These are phyloP conservation scores for Crithidia expoeki DNA, from an alignment of 208 protist genomes.

Conservation along the genomic window DNA sequence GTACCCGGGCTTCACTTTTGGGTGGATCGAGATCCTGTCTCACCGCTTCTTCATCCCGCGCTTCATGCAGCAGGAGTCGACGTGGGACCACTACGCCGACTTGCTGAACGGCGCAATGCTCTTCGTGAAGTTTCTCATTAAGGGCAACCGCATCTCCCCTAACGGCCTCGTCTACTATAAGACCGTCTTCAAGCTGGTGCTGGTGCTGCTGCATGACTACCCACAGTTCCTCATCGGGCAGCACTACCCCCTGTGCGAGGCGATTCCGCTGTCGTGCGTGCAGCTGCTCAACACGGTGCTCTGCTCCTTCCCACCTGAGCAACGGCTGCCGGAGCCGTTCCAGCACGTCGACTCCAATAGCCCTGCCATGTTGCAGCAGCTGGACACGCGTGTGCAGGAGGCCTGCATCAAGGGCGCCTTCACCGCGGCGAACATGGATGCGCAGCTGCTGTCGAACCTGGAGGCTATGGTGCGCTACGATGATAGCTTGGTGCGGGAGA, in stretches of 20 bases:
- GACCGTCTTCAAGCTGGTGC: constrained; percentile 91
- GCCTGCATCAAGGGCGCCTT: constrained; percentile 81
- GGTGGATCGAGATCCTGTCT: constrained; percentile 98
- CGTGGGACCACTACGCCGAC: constrained; percentile 65
- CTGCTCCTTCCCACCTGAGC: constrained; percentile 95
- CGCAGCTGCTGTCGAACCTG: constrained; percentile 50
- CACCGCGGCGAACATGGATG: constrained; percentile 26
- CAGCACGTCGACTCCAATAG: constrained; percentile 76
- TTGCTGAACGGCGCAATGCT: constrained; percentile 77
- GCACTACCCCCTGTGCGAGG: constrained; percentile 96
- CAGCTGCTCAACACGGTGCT: constrained; percentile 98
- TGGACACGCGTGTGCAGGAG: constrained; percentile 87
- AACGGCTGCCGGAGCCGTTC: constrained; percentile 96
- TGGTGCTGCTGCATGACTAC: constrained; percentile 99
- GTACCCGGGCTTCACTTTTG: constrained; percentile 98
- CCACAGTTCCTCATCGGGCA: constrained; percentile 98
- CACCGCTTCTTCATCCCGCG: constrained; percentile 98
- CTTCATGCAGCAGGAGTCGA: constrained; percentile 73
- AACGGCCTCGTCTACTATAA: constrained; percentile 90
- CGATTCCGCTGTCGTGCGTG: constrained; percentile 95
- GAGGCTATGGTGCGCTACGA: constrained; percentile 50
- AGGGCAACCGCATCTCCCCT: constrained; percentile 58
- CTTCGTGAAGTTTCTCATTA: constrained; percentile 80
- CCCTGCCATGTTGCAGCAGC: constrained; percentile 90
- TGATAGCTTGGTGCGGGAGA: constrained; percentile 43